A percentile compares a stretch with the other conserved stretches of the same genome.
Evolutionary conservation across 2,329 filamentous ascomycete genomes (phyloP).

Genomic region (Clarireedia sp.): DNA sequence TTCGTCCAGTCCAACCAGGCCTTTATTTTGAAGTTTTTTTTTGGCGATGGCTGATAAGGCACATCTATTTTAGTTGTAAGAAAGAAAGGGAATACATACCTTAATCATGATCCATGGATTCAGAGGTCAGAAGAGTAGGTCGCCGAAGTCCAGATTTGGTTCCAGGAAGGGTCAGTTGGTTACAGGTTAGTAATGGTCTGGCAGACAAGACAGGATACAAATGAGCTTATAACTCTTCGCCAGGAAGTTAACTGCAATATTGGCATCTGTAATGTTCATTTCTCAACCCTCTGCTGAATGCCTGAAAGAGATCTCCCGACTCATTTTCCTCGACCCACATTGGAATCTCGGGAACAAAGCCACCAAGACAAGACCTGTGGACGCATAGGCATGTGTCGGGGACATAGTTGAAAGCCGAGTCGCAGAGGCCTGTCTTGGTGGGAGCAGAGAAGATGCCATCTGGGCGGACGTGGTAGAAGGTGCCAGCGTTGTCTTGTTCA

Average conservation of each 20-base stretch:
- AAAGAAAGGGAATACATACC: slow-evolving; percentile 1
- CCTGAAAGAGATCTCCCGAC: too few species aligned
- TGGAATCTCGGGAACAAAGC: too few species aligned
- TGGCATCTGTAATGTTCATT: too few species aligned
- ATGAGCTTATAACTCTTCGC: background rate
- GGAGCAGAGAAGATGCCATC: background rate
- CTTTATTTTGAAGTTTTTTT: slow-evolving; percentile 6
- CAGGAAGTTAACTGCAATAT: background rate
- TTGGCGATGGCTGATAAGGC: slow-evolving; percentile 6
- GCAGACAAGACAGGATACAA: background rate
- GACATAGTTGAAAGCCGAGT: background rate
- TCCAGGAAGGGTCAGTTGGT: slow-evolving; percentile 6
- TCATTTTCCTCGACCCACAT: too few species aligned
- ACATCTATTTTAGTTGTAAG: slow-evolving; percentile 4
- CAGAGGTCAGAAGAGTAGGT: background rate
- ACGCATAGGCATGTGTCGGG: background rate
- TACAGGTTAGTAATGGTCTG: slow-evolving; percentile 4
- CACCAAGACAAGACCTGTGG: too few species aligned
- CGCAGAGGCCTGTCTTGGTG: background rate
- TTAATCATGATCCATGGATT: background rate
- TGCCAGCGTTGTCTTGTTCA: background rate
- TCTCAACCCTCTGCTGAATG: too few species aligned
- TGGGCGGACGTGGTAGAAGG: background rate
- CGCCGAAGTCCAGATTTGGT: background rate
- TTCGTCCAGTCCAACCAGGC: background rate